Percentiles rank a stretch among this genome's conserved stretches.
Evolutionary conservation across 1,284 basidiomycete species (phyloP).

Genomic region (Trametes pubescens): DNA sequence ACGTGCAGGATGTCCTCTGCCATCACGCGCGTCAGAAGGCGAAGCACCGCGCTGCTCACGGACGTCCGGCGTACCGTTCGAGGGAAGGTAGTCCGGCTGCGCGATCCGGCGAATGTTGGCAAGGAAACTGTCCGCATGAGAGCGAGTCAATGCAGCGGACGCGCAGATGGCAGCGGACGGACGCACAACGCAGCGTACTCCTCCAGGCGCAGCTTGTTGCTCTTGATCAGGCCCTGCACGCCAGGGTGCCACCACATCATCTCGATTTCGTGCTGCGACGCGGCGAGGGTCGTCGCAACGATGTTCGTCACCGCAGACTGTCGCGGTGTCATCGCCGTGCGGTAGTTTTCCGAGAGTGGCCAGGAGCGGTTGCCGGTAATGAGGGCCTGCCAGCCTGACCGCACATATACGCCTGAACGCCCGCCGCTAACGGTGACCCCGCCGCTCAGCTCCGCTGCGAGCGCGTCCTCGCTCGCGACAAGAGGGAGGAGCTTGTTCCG

Average conservation of each 20-base stretch:
- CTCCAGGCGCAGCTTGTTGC: constrained; percentile 70
- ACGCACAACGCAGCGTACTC: constrained; percentile 81
- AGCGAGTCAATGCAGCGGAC: constrained; percentile 17
- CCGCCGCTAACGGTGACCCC: constrained; percentile 67
- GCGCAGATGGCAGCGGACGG: constrained; percentile 2
- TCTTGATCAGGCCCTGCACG: constrained; percentile 61
- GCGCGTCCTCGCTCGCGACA: constrained; percentile 68
- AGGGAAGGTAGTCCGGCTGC: constrained; percentile 72
- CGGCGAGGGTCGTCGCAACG: constrained; percentile 61
- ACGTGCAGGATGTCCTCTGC: constrained; percentile 79
- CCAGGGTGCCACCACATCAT: constrained; percentile 74
- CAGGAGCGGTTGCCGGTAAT: constrained; percentile 55
- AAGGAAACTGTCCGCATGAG: constrained; percentile 61
- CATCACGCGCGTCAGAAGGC: constrained; percentile 10
- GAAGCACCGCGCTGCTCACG: constrained; percentile 2
- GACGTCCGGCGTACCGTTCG: constrained; percentile 57
- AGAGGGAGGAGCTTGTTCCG: constrained; percentile 67
- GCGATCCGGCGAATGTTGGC: constrained; percentile 70
- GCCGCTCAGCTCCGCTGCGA: constrained; percentile 72
- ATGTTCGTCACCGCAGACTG: constrained; percentile 54
- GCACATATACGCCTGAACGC: constrained; percentile 68
- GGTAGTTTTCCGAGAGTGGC: constrained; percentile 46
- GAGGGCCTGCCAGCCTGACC: constrained; percentile 71
- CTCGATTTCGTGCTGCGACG: constrained; percentile 58
- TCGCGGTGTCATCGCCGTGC: constrained; percentile 45